Evolutionary conservation across 78 protist genomes (phyloP).

Genomic region (Chrysochromulina tobinii): DNA sequence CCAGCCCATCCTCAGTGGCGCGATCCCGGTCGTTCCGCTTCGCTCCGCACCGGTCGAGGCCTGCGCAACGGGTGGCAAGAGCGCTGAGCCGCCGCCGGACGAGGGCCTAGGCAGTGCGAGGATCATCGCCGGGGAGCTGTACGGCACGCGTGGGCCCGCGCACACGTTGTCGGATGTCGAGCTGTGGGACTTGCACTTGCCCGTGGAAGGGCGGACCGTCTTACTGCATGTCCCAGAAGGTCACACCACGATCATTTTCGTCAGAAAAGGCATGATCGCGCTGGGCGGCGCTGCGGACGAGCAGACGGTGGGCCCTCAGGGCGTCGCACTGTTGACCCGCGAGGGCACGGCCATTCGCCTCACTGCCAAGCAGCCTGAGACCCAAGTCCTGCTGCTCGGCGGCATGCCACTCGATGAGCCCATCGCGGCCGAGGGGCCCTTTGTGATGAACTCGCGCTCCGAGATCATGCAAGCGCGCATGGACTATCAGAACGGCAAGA

Average conservation of each 20-base stretch:
- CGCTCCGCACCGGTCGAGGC: neutral
- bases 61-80: no score
- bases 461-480: constrained; percentile 72
- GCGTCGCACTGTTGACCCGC: neutral
- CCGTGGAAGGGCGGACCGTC: neutral
- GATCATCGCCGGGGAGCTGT: neutral
- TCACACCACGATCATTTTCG: no score
- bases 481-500: constrained; percentile 42
- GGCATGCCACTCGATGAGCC: constrained; percentile 29
- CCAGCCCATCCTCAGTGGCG: constrained; percentile 55
- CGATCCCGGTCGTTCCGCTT: constrained; percentile 39
- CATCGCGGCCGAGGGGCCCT: constrained; percentile 78
- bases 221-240: no score
- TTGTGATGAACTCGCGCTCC: constrained; percentile 84
- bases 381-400: neutral
- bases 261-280: no score
- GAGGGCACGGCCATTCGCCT: neutral
- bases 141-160: constrained; percentile 9
- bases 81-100: neutral
- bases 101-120: neutral
- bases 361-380: neutral
- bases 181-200: neutral
- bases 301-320: neutral
- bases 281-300: no score
- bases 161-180: neutral